A percentile compares a stretch with the other conserved stretches of the same genome.
These are phyloP conservation scores for Calonectria leucothoes DNA, from an alignment of 2,329 filamentous ascomycete genomes.

Conservation along the genomic window DNA sequence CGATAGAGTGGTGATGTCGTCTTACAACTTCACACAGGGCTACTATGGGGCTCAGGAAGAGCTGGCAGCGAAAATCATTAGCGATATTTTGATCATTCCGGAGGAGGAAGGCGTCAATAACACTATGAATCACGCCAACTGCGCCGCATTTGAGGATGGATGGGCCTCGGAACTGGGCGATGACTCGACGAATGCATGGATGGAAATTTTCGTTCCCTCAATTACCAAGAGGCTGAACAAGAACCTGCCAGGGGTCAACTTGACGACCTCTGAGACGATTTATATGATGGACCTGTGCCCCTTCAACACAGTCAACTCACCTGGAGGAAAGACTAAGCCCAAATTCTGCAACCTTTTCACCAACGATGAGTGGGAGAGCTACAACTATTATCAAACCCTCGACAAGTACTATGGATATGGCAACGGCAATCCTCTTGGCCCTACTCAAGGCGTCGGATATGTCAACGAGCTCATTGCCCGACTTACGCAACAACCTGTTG, in stretches of 20 bases:
- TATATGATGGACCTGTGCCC: conserved; percentile 91
- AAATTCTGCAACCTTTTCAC: conserved; percentile 83
- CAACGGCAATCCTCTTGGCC: conserved; percentile 80
- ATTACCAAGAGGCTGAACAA: conserved; percentile 78
- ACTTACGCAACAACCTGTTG: conserved; percentile 75
- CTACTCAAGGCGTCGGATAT: conserved; percentile 89
- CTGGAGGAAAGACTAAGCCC: conserved; percentile 63
- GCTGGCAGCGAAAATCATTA: conserved; percentile 56
- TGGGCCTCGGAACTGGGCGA: conserved; percentile 59
- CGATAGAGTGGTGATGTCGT: conserved; percentile 79
- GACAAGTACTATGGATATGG: conserved; percentile 89
- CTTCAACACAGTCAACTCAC: conserved; percentile 80
- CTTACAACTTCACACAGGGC: conserved; percentile 79
- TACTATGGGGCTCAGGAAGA: conserved; percentile 66
- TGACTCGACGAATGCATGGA: conserved; percentile 68
- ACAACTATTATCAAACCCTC: conserved; percentile 84
- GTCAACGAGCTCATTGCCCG: conserved; percentile 89
- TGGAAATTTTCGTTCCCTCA: conserved; percentile 70
- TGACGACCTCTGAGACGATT: conserved; percentile 72
- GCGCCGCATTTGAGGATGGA: conserved; percentile 75
- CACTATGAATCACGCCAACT: conserved; percentile 81
- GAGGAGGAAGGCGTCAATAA: conserved; percentile 80
- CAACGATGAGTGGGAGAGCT: conserved; percentile 77
- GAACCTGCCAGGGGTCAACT: conserved; percentile 74
- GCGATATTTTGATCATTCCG: conserved; percentile 74